Evolutionary conservation across 305 asterid species (phyloP), one percentile per base, ranked within the genome.

Genomic region (Fraxinus angustifolia): DNA sequence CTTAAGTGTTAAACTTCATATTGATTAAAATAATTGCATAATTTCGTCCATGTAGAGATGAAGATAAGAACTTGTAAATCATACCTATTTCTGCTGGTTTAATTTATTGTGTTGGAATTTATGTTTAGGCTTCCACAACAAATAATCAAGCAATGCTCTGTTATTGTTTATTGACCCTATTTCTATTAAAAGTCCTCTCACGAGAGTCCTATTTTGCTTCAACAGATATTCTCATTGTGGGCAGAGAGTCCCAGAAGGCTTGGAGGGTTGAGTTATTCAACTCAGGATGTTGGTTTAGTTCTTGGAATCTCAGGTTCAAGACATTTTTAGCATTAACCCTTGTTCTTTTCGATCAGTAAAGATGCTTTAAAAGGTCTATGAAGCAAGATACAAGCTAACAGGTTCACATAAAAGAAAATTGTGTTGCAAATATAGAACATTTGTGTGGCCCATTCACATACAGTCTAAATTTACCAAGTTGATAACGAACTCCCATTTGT

Each of bases 161-260:
- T 38, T 38, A 21, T 26, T 73, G 28, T 75, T 7, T 11, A 50
- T 28, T 77, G 79, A 38, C 73, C 60, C 45, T 16, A 8, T 75
- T n/a, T 40, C 11, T 31, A 0, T 60, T 60, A 6, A 23, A 28
- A 3, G 38, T 45, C 42, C 34, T 62, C 50, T 73, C 30, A 62
- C 33, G 4, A 65, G 16, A 0, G 60, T n/a, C 19, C 12, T 10
- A 31, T 83, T 78, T 78, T 35, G 16, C 58, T 56, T 86, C 33
- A 71, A 72, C 85, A 95, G 99, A 91, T 95, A 86, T 95, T 95
- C 80, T 90, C 99, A 12, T 80, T 95, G 67, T 92, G 98, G 98
- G 98, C 97, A 11, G 98, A 83, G 83, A 95, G 99, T 80, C 98
- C 99, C 38, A 87, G 84, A 86, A 92, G 87, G 75, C 90, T 92